Percentiles rank a stretch among this genome's conserved stretches.
Evolutionary conservation across 2,329 filamentous ascomycete species (phyloP).

Genomic region (Hymenoscyphus linearis): DNA sequence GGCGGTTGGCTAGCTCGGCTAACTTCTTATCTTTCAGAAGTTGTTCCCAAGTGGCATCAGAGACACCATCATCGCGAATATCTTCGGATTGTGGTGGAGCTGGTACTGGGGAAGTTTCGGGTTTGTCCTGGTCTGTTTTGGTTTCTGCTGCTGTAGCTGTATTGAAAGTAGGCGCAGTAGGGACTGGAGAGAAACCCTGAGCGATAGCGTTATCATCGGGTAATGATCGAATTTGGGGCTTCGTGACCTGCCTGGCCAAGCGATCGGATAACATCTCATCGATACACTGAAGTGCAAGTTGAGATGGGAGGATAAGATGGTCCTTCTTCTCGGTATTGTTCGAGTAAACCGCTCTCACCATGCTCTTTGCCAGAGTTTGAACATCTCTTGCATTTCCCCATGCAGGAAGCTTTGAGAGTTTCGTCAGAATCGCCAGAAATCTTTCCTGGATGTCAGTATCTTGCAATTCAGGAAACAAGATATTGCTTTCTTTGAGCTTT

Average conservation of each 20-base stretch:
- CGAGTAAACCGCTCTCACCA: constrained; percentile 34
- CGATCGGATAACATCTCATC: constrained; percentile 23
- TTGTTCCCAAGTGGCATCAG: constrained; percentile 56
- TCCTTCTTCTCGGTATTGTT: constrained; percentile 15
- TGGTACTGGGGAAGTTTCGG: not conserved
- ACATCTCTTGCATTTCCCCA: constrained; percentile 52
- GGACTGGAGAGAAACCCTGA: not conserved
- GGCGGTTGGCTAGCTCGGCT: constrained; percentile 18
- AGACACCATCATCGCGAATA: constrained; percentile 44
- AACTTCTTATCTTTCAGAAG: constrained; percentile 45
- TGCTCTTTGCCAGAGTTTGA: constrained; percentile 40
- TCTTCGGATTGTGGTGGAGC: not conserved
- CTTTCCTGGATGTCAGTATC: constrained; percentile 27
- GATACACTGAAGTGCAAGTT: constrained; percentile 19
- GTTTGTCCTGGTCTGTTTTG: not conserved
- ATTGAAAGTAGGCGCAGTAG: not conserved
- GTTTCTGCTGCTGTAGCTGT: not conserved
- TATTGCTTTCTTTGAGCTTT: constrained; percentile 31
- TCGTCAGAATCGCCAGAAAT: constrained; percentile 30
- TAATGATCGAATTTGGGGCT: not conserved
- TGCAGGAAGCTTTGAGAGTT: constrained; percentile 35
- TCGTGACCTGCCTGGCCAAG: constrained; percentile 9
- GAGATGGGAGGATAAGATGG: constrained; percentile 18
- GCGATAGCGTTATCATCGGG: not conserved
- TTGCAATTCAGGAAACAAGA: constrained; percentile 15